These are phyloP conservation scores for Hypomyces perniciosus DNA, from an alignment of 2,329 filamentous ascomycete genomes.

Conservation along the genomic window DNA sequence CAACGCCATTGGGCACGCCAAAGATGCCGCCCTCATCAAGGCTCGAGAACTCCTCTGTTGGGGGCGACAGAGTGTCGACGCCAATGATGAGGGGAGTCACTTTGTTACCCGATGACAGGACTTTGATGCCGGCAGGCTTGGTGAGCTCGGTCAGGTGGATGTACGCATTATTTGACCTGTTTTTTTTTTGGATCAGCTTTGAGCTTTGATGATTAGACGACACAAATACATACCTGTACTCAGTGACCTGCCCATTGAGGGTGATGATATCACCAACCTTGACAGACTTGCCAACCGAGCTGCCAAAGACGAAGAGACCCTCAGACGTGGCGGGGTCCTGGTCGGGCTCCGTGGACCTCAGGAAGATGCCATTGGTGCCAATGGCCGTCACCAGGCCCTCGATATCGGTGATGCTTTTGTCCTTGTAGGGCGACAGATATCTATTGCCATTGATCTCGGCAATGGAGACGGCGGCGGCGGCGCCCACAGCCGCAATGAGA, in stretches of 20 bases:
- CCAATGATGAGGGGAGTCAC: conserved; percentile 57
- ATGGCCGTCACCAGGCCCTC: conserved; percentile 61
- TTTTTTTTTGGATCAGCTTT: neutral
- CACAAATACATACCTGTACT: conserved; percentile 41
- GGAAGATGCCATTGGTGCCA: conserved; percentile 55
- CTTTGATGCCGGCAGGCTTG: conserved; percentile 46
- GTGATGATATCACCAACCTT: conserved; percentile 58
- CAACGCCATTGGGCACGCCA: conserved; percentile 55
- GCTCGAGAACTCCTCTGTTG: conserved; percentile 53
- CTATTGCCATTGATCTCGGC: conserved; percentile 60
- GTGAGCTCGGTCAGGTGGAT: conserved; percentile 59
- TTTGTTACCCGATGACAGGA: conserved; percentile 47
- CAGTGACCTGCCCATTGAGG: conserved; percentile 53
- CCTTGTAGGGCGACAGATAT: conserved; percentile 56
- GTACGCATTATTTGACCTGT: conserved; percentile 49
- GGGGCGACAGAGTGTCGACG: conserved; percentile 49
- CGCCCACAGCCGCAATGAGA: conserved; percentile 23
- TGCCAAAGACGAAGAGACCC: conserved; percentile 59
- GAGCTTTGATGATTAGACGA: too few species aligned
- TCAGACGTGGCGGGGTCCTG: conserved; percentile 53
- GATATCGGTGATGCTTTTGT: conserved; percentile 51
- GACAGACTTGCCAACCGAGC: conserved; percentile 43
- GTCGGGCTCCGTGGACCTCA: conserved; percentile 55
- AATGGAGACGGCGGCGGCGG: conserved; percentile 41
- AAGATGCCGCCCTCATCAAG: conserved; percentile 63